A percentile compares a stretch with the other conserved stretches of the same genome.
Evolutionary conservation across 1,284 basidiomycete species (phyloP).

Genomic region (Papiliotrema fonsecae): DNA sequence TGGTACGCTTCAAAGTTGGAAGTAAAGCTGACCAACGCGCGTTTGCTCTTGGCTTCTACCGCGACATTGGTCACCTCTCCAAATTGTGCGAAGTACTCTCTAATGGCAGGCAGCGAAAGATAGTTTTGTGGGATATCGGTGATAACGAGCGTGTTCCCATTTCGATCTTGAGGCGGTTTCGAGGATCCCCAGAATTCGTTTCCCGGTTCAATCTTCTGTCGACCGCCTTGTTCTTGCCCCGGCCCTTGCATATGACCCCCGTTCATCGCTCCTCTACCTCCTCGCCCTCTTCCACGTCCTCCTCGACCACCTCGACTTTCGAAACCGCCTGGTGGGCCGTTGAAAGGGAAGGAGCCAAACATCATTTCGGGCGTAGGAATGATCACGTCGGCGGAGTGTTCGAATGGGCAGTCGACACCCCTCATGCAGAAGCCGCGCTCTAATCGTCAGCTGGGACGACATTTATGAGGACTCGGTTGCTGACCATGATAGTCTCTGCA

Average conservation of each 20-base stretch:
- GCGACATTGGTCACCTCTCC: slow-evolving; percentile 91
- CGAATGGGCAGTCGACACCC: slow-evolving; percentile 84
- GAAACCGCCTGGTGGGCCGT: slow-evolving; percentile 10
- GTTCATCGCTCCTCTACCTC: slow-evolving; percentile 9
- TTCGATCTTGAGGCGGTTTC: slow-evolving; percentile 50
- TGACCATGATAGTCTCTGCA: slow-evolving; percentile 86
- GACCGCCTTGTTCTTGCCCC: slow-evolving; percentile 1
- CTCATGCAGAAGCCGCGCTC: slow-evolving; percentile 86
- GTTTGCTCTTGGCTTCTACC: slow-evolving; percentile 68
- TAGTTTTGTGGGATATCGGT: slow-evolving; percentile 88
- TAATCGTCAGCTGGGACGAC: slow-evolving; percentile 37
- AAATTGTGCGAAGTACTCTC: slow-evolving; percentile 86
- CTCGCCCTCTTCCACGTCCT: slow-evolving; percentile 51
- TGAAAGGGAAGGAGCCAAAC: slow-evolving; percentile 34
- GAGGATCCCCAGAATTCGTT: slow-evolving; percentile 26
- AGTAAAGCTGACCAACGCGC: slow-evolving; percentile 79
- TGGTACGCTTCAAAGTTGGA: slow-evolving; percentile 78
- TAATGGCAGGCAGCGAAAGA: slow-evolving; percentile 70
- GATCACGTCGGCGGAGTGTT: slow-evolving; percentile 64
- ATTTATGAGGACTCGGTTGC: slow-evolving; percentile 40
- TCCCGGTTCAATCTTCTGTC: background rate
- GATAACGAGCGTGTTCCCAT: slow-evolving; percentile 81
- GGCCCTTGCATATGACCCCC: background rate
- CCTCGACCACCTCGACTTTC: slow-evolving; percentile 47
- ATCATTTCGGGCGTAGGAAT: slow-evolving; percentile 50